Evolutionary conservation across 2,329 filamentous ascomycete species (phyloP).

Genomic region (Phaeosphaeriaceae sp.): DNA sequence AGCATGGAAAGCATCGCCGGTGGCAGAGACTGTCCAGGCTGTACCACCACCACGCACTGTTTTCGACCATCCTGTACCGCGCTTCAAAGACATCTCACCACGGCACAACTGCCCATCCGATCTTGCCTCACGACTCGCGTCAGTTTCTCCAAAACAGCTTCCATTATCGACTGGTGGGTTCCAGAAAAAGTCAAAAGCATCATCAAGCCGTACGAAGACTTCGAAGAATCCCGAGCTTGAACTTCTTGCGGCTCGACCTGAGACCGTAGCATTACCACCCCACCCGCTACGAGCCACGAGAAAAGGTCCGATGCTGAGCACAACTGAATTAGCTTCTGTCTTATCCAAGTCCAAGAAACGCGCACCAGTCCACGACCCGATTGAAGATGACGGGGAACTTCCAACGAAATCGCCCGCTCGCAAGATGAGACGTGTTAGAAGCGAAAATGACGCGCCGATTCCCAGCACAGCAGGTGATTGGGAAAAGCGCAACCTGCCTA

Average conservation of each 20-base stretch:
- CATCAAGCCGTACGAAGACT: background rate
- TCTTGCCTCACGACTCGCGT: conserved; percentile 13
- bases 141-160: conserved; percentile 19
- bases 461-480: conserved; percentile 37
- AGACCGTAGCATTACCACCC: conserved; percentile 22
- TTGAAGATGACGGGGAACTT: conserved; percentile 24
- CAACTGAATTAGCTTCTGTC: conserved; percentile 34
- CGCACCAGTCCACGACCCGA: conserved; percentile 21
- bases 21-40: conserved; percentile 1
- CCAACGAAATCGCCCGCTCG: conserved; percentile 17
- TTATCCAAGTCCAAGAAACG: conserved; percentile 27
- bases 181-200: conserved; percentile 18
- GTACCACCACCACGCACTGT: background rate
- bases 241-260: conserved; percentile 9
- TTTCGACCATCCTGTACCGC: conserved; percentile 3
- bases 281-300: conserved; percentile 26
- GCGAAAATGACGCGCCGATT: conserved; percentile 43
- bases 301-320: conserved; percentile 33
- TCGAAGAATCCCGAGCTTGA: conserved; percentile 2
- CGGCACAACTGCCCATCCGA: conserved; percentile 9
- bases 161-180: conserved; percentile 38
- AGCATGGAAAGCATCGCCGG: background rate
- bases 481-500: conserved; percentile 36
- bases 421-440: conserved; percentile 36
- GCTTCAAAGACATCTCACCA: conserved; percentile 11